Percentiles rank a stretch among this genome's conserved stretches.
Conservation (phyloP, 2,329 filamentous ascomycete genomes). For the Nothophoma quercina region DNA sequence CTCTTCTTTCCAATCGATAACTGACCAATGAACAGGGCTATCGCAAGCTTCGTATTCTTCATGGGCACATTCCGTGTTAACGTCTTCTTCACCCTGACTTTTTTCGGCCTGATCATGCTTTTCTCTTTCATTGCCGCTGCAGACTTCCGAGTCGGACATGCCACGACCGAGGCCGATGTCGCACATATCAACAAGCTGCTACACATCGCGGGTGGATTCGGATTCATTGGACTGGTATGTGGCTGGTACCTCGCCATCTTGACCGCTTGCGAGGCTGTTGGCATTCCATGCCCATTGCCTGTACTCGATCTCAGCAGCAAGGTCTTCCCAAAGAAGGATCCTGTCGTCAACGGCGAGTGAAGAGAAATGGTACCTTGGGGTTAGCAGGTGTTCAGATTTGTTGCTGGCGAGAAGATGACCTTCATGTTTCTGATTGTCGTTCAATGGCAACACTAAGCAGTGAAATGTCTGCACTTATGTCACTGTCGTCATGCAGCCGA, state of each 20-base stretch:
- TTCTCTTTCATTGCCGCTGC: constrained; percentile 31
- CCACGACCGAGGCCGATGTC: constrained; percentile 23
- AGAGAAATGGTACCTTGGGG: too few species aligned
- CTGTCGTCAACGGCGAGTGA: background rate
- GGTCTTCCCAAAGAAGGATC: constrained; percentile 23
- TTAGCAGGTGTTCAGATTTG: too few species aligned
- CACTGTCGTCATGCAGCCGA: too few species aligned
- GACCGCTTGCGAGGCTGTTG: constrained; percentile 28
- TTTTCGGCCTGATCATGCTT: constrained; percentile 29
- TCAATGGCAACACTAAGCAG: too few species aligned
- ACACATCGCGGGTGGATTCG: constrained; percentile 24
- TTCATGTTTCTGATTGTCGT: too few species aligned
- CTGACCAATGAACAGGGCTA: constrained; percentile 19
- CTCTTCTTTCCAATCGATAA: too few species aligned
- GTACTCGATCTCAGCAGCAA: constrained; percentile 30
- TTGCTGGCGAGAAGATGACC: too few species aligned
- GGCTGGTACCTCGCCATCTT: constrained; percentile 31
- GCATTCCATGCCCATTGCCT: constrained; percentile 30
- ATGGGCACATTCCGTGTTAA: constrained; percentile 30
- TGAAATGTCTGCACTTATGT: too few species aligned
- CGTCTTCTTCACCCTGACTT: constrained; percentile 24
- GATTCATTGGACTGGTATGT: constrained; percentile 24
- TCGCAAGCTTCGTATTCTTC: constrained; percentile 28
- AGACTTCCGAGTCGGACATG: constrained; percentile 21
- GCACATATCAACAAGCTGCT: constrained; percentile 24